Evolutionary conservation across 2,329 filamentous ascomycete genomes (phyloP).

Genomic region (Sclerotiophoma versabilis): DNA sequence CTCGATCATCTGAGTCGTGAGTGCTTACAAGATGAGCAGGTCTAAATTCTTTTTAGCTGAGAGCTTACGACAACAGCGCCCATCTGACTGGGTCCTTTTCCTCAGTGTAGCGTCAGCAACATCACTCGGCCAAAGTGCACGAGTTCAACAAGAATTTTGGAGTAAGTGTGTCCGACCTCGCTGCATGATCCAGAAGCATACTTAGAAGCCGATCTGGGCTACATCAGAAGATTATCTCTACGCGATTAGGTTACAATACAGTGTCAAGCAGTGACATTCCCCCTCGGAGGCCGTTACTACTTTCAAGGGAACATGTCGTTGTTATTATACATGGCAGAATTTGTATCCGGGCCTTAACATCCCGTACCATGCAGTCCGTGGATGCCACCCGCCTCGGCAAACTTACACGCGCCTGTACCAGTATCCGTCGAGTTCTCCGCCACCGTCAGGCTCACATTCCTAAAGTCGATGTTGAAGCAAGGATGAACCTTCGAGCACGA

Average conservation of each 20-base stretch:
- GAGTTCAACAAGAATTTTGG: neutral
- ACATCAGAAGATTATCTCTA: no score
- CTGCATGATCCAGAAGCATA: neutral
- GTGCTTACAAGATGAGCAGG: neutral
- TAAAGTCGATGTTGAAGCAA: slow-evolving; percentile 1
- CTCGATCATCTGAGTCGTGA: neutral
- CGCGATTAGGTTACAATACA: no score
- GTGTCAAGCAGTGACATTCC: no score
- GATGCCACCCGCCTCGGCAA: neutral
- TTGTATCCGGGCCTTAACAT: no score
- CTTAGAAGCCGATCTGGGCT: neutral
- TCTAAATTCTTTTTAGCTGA: neutral
- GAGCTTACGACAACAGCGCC: slow-evolving; percentile 5
- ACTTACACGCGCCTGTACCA: neutral
- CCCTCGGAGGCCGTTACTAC: no score
- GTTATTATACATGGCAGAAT: no score
- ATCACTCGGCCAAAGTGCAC: neutral
- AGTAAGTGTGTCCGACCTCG: neutral
- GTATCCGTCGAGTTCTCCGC: neutral
- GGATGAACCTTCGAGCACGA: slow-evolving; percentile 4
- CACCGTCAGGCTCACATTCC: neutral
- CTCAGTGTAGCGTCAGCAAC: neutral
- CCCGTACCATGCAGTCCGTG: neutral
- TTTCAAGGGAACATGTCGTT: no score
- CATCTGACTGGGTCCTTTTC: neutral